Base-by-base conservation (phyloP, 345 rosid species). In the Boechera stricta region DNA sequence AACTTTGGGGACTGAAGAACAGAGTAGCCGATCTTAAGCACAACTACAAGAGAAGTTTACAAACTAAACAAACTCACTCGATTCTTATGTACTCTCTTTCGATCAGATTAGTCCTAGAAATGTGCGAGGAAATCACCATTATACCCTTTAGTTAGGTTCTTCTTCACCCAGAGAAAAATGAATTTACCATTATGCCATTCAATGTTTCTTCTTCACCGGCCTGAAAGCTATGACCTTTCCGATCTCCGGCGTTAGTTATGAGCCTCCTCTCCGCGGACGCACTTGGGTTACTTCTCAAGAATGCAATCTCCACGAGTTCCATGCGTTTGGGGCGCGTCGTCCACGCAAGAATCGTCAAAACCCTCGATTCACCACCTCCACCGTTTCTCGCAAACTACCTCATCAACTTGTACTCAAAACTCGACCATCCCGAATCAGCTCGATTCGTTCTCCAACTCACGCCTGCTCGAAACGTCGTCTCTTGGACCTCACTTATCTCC, bases 401-500 rank as follows among this genome's bases (percentile, higher is more conserved):
- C 70, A 78, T 88, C 86, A 86, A 73, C 79, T 73, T 91, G 86
- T 93, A 93, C 87, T 84, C 98, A 75, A 89, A 91, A 67, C 86
- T 93, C 77, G 85, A 87, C 85, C 85, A 73, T 57, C 89, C 81
- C 2, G 72, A 80, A 65, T 78, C 91, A 15, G 92, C 98, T 21
- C 72, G 79, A 0, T 74, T 87, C 78, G 72, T 87, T 81, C 97
- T 93, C 71, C 85, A 71, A 4, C 86, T 82, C 82, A 83, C 87
- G 26, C 88, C 89, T 3, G 18, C 78, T 6, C 89, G 97, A n/a
- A 77, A 86, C 73, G 98, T 88, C 61, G 93, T 89, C 83, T 79
- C 92, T 67, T 93, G 93, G 95, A 89, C 98, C 0, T 75, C 95
- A 10, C 85, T 91, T 41, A 79, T 91, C 74, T 84, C 98, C 4